Evolutionary conservation across 2,329 filamentous ascomycete genomes (phyloP).

Genomic region (Claviceps digitariae): DNA sequence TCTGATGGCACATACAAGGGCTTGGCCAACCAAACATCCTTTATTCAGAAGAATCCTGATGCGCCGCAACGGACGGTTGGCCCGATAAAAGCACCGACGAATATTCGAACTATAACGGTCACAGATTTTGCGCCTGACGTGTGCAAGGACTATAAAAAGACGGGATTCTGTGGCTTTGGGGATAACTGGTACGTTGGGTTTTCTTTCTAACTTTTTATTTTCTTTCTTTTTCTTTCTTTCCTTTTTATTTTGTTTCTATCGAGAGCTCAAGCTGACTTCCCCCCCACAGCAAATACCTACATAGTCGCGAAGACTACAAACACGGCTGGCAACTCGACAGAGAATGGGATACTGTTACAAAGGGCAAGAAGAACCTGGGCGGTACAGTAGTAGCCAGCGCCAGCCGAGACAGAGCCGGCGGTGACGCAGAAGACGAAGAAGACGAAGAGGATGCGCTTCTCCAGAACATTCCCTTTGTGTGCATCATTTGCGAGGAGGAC

Average conservation of each 20-base stretch:
- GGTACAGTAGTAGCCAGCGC: constrained; percentile 51
- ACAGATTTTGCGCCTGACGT: constrained; percentile 87
- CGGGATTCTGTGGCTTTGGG: constrained; percentile 32
- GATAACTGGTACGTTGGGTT: constrained; percentile 27
- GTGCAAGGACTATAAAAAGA: constrained; percentile 88
- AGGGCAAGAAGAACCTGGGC: constrained; percentile 48
- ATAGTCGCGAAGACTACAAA: constrained; percentile 66
- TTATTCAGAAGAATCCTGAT: constrained; percentile 71
- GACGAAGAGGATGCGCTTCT: constrained; percentile 49
- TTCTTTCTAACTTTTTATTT: not conserved
- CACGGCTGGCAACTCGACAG: constrained; percentile 91
- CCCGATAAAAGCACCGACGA: constrained; percentile 76
- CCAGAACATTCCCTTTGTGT: constrained; percentile 78
- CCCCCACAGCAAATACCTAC: constrained; percentile 48
- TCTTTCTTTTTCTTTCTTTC: not conserved
- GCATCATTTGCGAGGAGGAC: constrained; percentile 67
- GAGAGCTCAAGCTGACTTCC: not conserved
- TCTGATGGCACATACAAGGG: constrained; percentile 65
- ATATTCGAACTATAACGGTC: constrained; percentile 79
- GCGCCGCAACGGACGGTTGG: constrained; percentile 59
- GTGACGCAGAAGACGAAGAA: constrained; percentile 41
- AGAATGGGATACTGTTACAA: constrained; percentile 81
- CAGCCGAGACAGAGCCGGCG: constrained; percentile 27
- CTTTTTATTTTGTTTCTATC: not conserved
- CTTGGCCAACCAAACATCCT: constrained; percentile 55